Base-by-base conservation (phyloP, 2,329 filamentous ascomycete genomes). In the Zarea fungicola region DNA sequence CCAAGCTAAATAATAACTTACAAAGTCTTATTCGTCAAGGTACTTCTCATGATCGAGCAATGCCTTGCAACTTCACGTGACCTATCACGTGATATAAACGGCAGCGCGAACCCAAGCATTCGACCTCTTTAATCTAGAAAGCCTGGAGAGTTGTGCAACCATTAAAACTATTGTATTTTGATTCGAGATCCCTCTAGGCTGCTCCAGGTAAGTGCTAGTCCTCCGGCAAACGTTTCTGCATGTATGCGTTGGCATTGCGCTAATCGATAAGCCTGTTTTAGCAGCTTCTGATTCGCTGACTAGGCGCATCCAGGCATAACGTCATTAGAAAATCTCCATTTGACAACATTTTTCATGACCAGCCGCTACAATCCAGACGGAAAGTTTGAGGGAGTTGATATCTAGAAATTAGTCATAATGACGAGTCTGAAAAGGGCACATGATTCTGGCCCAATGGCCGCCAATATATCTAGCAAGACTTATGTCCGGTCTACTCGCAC, bases 401-500 rank as follows among this genome's bases (percentile, higher is more conserved):
- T 4, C 34, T 31, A 29, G 36, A 49, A 22, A 10, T 21, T 35
- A 45, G 41, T 48, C 54, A 67, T 57, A 6, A 85, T 86, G 83
- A 80, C 81, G 51, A 85, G 81, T 60, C 73, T 86, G 53, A 86
- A 85, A 64, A 68, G 82, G 61, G 72, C 74, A 8, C 63, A 74
- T 39, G 74, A 73, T 22, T 66, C 70, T 22, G 78, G 81, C 48
- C 69, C 77, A 10, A 65, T 74, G 52, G 77, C 83, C 25, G 75
- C 84, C 40, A 95, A 87, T 63, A 85, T 97, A 56, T 92, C 90
- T 26, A 96, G 87, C 79, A 99, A 97, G 72, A 83, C 95, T 60
- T 99, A 95, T 64, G 88, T 99, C 55, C 82, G 93, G 52, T 96
- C 93, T 22, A 95, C 92, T 41, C 91, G 89, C 69, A 93, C 84